These are phyloP conservation scores for Sclerotinia trifoliorum DNA, from an alignment of 2,329 filamentous ascomycete species.

Conservation along the genomic window DNA sequence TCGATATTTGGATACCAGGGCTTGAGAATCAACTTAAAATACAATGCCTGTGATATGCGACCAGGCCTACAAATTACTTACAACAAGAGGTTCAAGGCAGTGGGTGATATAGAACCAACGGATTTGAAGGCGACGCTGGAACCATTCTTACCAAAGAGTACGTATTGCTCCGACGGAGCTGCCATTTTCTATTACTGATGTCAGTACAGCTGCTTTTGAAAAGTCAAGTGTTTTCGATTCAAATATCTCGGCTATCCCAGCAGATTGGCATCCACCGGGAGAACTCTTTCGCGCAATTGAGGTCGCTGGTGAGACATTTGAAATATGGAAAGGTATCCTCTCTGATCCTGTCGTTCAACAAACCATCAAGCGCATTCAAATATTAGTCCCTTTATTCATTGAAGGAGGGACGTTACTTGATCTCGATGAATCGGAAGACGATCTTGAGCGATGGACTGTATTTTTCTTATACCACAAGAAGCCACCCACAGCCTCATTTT, in stretches of 20 bases:
- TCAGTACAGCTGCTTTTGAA: slow-evolving; percentile 61
- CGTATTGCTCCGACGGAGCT: slow-evolving; percentile 33
- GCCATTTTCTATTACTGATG: not conserved
- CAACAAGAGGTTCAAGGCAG: slow-evolving; percentile 65
- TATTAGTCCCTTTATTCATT: slow-evolving; percentile 83
- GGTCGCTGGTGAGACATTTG: slow-evolving; percentile 63
- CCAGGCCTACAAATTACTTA: slow-evolving; percentile 72
- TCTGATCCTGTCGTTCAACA: slow-evolving; percentile 66
- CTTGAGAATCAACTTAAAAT: slow-evolving; percentile 71
- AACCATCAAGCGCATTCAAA: slow-evolving; percentile 76
- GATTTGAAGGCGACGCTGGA: slow-evolving; percentile 60
- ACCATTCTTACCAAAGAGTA: slow-evolving; percentile 66
- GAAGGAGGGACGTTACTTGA: slow-evolving; percentile 82
- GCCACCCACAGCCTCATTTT: slow-evolving; percentile 37
- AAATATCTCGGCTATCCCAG: slow-evolving; percentile 48
- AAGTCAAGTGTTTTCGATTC: slow-evolving; percentile 61
- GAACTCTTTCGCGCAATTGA: slow-evolving; percentile 64
- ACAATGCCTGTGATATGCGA: slow-evolving; percentile 68
- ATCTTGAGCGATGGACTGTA: slow-evolving; percentile 81
- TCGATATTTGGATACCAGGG: slow-evolving; percentile 86
- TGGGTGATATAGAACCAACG: slow-evolving; percentile 66
- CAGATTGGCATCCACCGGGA: slow-evolving; percentile 70
- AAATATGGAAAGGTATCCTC: slow-evolving; percentile 81
- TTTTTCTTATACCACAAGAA: slow-evolving; percentile 79
- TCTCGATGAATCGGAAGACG: slow-evolving; percentile 67